phyloP scores from a whole-genome alignment of 176 grass and related monocot genomes.

The Poa pratensis region DNA sequence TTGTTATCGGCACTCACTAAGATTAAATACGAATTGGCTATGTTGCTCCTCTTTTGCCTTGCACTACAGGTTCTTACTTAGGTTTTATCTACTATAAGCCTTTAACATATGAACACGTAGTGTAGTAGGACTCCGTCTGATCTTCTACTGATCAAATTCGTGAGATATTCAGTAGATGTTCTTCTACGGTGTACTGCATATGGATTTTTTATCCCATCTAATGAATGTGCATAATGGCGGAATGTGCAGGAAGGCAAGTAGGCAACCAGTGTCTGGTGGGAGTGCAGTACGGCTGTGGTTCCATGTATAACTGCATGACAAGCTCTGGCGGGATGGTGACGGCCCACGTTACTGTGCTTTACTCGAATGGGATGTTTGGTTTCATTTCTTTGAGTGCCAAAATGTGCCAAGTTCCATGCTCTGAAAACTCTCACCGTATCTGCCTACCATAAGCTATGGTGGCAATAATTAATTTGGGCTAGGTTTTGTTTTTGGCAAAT shows the following conservation, averaged over 20 bases:
- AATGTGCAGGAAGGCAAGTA: slow-evolving; percentile 27
- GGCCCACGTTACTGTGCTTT: neutral
- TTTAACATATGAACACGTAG: neutral
- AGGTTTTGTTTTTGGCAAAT: neutral
- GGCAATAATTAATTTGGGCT: neutral
- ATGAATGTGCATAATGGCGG: slow-evolving; percentile 3
- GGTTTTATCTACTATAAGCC: neutral
- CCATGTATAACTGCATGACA: neutral
- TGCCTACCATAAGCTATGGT: neutral
- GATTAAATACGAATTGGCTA: neutral
- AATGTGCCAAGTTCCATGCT: neutral
- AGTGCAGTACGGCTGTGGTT: neutral
- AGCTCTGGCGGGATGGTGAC: neutral
- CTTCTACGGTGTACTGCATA: neutral
- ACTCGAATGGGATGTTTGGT: slow-evolving; percentile 14
- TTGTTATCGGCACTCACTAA: neutral
- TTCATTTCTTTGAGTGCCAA: slow-evolving; percentile 3
- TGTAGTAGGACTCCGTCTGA: neutral
- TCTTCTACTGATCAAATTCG: neutral
- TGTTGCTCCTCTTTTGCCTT: neutral
- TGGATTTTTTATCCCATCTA: neutral
- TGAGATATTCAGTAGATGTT: neutral
- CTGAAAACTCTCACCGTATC: neutral
- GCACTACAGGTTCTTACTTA: neutral
- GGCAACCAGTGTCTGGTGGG: neutral